Evolutionary conservation across 148 eudicot species (phyloP).

Genomic region (Diospyros lotus): DNA sequence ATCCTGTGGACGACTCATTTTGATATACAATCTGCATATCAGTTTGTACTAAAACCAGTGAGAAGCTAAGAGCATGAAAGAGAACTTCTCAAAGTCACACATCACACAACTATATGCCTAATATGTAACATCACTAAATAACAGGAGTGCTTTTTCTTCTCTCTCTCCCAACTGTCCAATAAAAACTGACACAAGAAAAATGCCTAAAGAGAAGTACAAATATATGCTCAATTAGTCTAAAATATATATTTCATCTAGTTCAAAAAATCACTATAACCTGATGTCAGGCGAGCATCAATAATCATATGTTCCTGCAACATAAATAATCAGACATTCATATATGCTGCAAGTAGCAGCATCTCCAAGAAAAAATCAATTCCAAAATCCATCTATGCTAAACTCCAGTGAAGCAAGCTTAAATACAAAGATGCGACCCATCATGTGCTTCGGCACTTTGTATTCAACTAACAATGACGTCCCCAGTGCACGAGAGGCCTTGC

Average conservation of each 20-base stretch:
- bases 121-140: no score
- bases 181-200: background rate
- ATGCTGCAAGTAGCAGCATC: no score
- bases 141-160: no score
- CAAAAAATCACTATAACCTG: background rate
- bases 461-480: no score
- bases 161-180: no score
- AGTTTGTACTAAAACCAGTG: no score
- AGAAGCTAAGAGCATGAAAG: background rate
- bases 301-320: background rate
- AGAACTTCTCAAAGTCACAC: background rate
- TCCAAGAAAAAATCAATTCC: background rate
- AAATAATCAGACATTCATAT: background rate
- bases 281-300: background rate
- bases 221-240: conserved; percentile 2
- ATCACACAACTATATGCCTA: background rate
- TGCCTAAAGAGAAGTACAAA: background rate
- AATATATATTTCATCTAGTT: background rate
- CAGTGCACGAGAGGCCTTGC: no score
- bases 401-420: background rate
- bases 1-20: conserved; percentile 77
- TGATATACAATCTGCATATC: conserved; percentile 32
- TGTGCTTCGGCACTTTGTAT: no score
- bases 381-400: background rate
- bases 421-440: background rate